Evolutionary conservation across 2,329 filamentous ascomycete species (phyloP), one percentile per base, ranked within the genome.

Genomic region (Elsinoe ampelina): DNA sequence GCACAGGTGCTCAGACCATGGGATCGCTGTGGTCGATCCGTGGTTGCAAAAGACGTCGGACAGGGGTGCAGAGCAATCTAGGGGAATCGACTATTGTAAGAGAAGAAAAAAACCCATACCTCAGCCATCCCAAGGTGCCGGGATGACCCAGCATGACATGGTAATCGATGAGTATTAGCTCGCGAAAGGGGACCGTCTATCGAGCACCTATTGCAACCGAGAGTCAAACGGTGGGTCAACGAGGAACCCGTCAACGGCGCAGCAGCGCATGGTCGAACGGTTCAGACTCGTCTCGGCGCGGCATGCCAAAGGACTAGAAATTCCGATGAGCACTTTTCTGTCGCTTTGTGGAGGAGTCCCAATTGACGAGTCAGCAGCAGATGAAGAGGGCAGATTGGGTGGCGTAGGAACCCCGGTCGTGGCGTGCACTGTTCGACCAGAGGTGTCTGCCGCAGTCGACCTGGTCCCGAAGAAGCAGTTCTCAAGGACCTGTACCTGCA

Each of bases 21-120:
- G 34, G 48, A 52, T 52, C 30, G 48, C 48, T 52, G 34, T 32
- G 45, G 22, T 26, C 17, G 45, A 50, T 32, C 45, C 45, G 11
- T 50, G 45, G 22, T 12, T 34, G 34, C 48, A 17, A 52, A 20
- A 52, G 17, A 38, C 30, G 11, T 35, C 11, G 13, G 48, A 17
- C 30, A 22, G 30, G 11, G 48, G 32, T 13, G 34, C 3, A 52
- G 19, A 20, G 22, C 22, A 19, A 20, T 39, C 26, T 17, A 38
- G 30, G 48, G 26, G 13, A 43, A 52, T n/a, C 32, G 48, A 52
- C 22, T 48, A 48, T 48, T 22, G 43, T 48, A 48, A 48, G 43
- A 48, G 43, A 48, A 17, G 22, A 48, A 12, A 32, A 7, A n/a
- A 17, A 48, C 43, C 30, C 22, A 48, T n/a, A 17, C 34, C 22